Conservation (phyloP, 345 rosid genomes). For the Trapa bicornis region DNA sequence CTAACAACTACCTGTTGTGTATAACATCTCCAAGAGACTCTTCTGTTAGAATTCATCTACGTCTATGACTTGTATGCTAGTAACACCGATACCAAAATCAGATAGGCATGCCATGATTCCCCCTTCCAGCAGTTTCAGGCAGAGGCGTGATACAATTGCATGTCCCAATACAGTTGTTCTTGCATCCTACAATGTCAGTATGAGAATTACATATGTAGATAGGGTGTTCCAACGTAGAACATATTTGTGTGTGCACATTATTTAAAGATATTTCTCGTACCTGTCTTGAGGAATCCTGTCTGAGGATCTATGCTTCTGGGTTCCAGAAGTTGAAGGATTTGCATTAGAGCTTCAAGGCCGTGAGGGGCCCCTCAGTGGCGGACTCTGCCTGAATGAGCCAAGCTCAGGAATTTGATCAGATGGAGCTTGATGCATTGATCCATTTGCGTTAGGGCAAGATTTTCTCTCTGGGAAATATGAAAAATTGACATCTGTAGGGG, state of each 20-base stretch:
- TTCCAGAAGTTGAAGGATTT: slow-evolving; percentile 14
- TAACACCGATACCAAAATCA: background rate
- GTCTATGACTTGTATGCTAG: background rate
- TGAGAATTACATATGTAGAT: background rate
- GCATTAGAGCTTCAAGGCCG: background rate
- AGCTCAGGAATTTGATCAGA: slow-evolving; percentile 30
- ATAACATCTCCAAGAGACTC: slow-evolving; percentile 12
- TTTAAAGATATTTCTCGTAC: slow-evolving; percentile 17
- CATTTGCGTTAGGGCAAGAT: slow-evolving; percentile 29
- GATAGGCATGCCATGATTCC: background rate
- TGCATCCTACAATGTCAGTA: slow-evolving; percentile 33
- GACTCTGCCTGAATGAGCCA: slow-evolving; percentile 14
- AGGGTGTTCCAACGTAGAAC: background rate
- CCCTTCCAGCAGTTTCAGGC: slow-evolving; percentile 30
- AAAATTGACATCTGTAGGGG: slow-evolving; percentile 24
- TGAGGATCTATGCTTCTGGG: slow-evolving; percentile 21
- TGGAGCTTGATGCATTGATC: slow-evolving; percentile 20
- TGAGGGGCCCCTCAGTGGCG: background rate
- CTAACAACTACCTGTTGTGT: slow-evolving; percentile 1
- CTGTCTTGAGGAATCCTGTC: slow-evolving; percentile 33
- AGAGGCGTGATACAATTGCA: slow-evolving; percentile 72
- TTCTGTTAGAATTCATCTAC: background rate
- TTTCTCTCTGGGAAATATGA: slow-evolving; percentile 27
- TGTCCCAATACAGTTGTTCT: slow-evolving; percentile 52
- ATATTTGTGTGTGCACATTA: background rate